These are phyloP conservation scores for Meripilus lineatus DNA, from an alignment of 1,284 basidiomycete genomes.

Conservation along the genomic window DNA sequence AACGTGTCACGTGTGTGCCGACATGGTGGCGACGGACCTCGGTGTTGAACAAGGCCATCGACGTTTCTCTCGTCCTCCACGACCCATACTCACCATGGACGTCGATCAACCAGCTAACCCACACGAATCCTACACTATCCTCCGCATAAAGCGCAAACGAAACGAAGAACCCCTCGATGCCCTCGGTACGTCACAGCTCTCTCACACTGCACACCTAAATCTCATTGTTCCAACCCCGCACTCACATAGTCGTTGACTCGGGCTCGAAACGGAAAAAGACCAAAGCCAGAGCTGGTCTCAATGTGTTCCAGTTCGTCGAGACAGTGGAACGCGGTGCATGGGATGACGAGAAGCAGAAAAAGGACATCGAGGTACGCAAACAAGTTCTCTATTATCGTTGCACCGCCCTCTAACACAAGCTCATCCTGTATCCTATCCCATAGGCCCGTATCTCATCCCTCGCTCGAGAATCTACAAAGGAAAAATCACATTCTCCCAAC, in stretches of 20 bases:
- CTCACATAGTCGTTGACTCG: conserved; percentile 67
- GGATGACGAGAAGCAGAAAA: conserved; percentile 52
- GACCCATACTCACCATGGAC: conserved; percentile 1
- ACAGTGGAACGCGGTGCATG: conserved; percentile 68
- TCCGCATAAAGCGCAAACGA: conserved; percentile 75
- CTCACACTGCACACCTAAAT: no score
- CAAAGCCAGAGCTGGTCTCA: conserved; percentile 47
- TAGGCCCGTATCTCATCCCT: conserved; percentile 11
- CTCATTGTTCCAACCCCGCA: no score
- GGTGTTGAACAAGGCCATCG: no score
- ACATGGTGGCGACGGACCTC: no score
- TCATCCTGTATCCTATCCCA: conserved; percentile 3
- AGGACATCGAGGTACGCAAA: conserved; percentile 48
- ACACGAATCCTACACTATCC: conserved; percentile 53
- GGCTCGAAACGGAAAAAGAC: conserved; percentile 55
- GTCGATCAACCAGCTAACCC: background rate
- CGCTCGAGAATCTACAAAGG: conserved; percentile 10
- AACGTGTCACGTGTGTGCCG: no score
- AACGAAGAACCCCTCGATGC: conserved; percentile 77
- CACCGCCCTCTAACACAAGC: conserved; percentile 4
- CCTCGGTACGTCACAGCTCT: conserved; percentile 45
- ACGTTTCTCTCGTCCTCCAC: background rate
- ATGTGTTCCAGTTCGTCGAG: conserved; percentile 73
- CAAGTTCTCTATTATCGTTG: background rate
- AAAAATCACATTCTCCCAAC: background rate